phyloP scores from a whole-genome alignment of 148 eudicot genomes.

The Selenicereus undatus region DNA sequence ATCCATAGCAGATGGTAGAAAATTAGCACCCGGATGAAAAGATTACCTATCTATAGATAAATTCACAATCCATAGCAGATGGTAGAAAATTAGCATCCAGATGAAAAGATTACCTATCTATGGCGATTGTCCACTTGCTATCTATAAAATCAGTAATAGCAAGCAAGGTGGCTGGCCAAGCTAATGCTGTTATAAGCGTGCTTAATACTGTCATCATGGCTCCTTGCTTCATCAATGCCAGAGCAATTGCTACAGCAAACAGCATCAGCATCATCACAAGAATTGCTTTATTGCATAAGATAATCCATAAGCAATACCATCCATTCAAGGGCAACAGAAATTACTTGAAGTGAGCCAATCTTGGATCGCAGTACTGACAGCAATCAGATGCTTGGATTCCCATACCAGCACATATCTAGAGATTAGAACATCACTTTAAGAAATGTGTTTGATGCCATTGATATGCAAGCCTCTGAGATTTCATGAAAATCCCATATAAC shows the following conservation, averaged over 20 bases:
- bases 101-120: conserved; percentile 63
- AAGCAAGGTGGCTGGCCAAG: conserved; percentile 95
- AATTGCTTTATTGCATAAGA: background rate
- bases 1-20: background rate
- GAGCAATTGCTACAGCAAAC: conserved; percentile 58
- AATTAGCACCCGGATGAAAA: background rate
- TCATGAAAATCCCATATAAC: background rate
- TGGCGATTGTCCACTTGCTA: conserved; percentile 96
- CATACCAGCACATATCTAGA: conserved; percentile 90
- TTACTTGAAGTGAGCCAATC: conserved; percentile 98
- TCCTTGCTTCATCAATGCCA: conserved; percentile 84
- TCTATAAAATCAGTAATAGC: conserved; percentile 77
- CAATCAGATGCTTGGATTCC: conserved; percentile 93
- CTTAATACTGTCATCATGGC: conserved; percentile 97
- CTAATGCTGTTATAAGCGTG: conserved; percentile 76
- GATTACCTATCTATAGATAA: conserved; percentile 72
- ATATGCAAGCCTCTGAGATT: background rate
- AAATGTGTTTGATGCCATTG: conserved; percentile 1
- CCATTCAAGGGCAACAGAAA: conserved; percentile 17
- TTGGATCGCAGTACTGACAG: conserved; percentile 96
- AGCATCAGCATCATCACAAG: conserved; percentile 21
- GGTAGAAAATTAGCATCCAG: background rate
- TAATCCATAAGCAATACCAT: conserved; percentile 11
- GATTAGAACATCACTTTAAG: conserved; percentile 19
- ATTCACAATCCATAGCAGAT: background rate